phyloP scores from a whole-genome alignment of 2,329 filamentous ascomycete genomes.

The Fusarium odoratissimum region DNA sequence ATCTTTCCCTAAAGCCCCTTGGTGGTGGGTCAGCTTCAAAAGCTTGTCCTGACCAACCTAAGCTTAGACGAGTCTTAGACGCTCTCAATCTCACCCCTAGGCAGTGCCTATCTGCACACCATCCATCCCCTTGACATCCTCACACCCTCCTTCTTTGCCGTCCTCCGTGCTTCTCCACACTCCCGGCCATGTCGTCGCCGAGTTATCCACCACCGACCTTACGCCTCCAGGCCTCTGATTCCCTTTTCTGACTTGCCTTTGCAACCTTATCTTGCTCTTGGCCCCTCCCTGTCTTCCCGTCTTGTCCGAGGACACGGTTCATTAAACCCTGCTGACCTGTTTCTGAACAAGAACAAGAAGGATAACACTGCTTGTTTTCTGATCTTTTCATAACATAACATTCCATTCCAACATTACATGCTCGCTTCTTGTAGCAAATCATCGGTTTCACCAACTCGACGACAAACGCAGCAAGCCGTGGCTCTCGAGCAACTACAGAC shows the following conservation, averaged over 20 bases:
- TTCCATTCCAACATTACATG: conserved; percentile 7
- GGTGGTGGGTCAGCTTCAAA: conserved; percentile 44
- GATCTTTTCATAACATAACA: background rate
- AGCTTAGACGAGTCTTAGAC: conserved; percentile 2
- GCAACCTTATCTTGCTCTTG: conserved; percentile 47
- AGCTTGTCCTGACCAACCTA: conserved; percentile 49
- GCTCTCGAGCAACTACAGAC: conserved; percentile 26
- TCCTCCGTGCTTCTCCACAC: conserved; percentile 47
- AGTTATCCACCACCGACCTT: conserved; percentile 48
- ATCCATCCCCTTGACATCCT: conserved; percentile 1
- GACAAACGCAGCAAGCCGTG: conserved; percentile 36
- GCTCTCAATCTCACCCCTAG: conserved; percentile 26
- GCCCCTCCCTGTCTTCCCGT: conserved; percentile 36
- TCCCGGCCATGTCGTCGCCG: conserved; percentile 50
- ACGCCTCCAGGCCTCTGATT: conserved; percentile 39
- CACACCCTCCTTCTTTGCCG: conserved; percentile 45
- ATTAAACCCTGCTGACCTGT: conserved; percentile 36
- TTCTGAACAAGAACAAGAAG: conserved; percentile 11
- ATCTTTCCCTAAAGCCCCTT: conserved; percentile 39
- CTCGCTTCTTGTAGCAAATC: conserved; percentile 37
- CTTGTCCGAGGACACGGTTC: conserved; percentile 39
- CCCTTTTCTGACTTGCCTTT: conserved; percentile 43
- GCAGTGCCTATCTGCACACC: conserved; percentile 11
- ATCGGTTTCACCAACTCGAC: conserved; percentile 34
- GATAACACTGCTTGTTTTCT: background rate